Evolutionary conservation across 306 rosid species (phyloP), one percentile per base, ranked within the genome.

Genomic region (Pachyrhizus erosus): DNA sequence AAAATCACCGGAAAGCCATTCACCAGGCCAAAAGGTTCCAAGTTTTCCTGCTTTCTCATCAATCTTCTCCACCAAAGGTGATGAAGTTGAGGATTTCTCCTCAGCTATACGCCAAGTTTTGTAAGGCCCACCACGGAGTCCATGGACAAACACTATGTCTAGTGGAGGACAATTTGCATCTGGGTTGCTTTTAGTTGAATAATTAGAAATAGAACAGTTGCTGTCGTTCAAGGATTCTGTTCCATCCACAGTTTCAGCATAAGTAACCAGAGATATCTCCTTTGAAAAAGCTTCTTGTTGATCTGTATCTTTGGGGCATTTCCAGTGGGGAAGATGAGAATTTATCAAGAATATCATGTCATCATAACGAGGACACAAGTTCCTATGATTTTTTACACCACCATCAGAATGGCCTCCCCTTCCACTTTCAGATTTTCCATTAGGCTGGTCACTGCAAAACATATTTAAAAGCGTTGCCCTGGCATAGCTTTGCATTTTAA

Each of bases 1-100:
- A 64, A 93, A 88, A 87, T 96, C 99, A 79, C 87, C 75, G 18
- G 99, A 92, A 82, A 96, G 98, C 99, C 99, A 96, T 90, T 93
- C 99, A 84, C 98, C 91, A 24, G 99, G 99, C 99, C 99, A 96
- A 82, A 96, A 96, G 79, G 98, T 93, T 78, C 99, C 98, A 20
- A 79, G 89, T 92, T 91, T 96, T 86, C 99, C 98, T 66, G 99
- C 94, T 85, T 92, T 97, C 94, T 92, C 92, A 52, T 96, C 98
- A 88, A 96, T 92, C 94, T 93, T 96, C 88, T 96, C 99, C 79
- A 96, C 96, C 83, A 96, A 86, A 80, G 90, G 86, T 87, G 94
- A 87, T 70, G 80, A 86, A 58, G 97, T 89, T 77, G 96, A 93
- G 82, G 97, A 87, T 85, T 93, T 96, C 82, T 90, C 94, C 78